Base-by-base conservation (phyloP, 2,329 filamentous ascomycete genomes). In the Stagonosporopsis chrysanthemi region DNA sequence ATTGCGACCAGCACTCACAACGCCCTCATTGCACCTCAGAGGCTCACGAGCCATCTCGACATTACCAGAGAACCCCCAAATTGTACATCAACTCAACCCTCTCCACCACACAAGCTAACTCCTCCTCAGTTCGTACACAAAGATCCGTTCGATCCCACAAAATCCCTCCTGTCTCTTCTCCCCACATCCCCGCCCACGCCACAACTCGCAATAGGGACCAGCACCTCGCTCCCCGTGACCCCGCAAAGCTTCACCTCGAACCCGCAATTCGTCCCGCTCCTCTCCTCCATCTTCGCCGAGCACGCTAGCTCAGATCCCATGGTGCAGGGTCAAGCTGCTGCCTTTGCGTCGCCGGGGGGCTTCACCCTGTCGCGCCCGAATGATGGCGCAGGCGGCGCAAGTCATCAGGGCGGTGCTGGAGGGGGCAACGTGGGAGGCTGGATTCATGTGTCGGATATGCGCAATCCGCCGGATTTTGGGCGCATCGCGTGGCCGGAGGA, bases 401-500 rank as follows among this genome's bases (percentile, higher is more conserved):
- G 80, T 61, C 79, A 81, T 15, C 85, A 88, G 64, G 85, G 84
- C 17, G 86, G 85, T 47, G 80, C 78, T 56, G 85, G 84, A 2
- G 82, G 83, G 17, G 85, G 76, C 15, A 85, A 84, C 1, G 76
- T 83, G 61, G 86, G 86, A 19, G 86, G 86, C 1, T 87, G 82
- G 76, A 84, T 88, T 38, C 86, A 88, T 67, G 79, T 88, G n/a
- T 86, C 82, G 35, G 86, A 88, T 66, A 72, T 74, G 67, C 76
- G 86, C 58, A 82, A 84, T 58, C 84, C 86, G 33, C 86, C 86
- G 2, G 86, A 88, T 58, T 88, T 81, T 72, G 86, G 86, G 1
- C 72, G 86, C n/a, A 87, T 88, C 60, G 83, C 86, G 48, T 86
- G 82, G 82, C 86, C 86, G 0, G 86, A 88, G 69, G 86, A 88